Conservation (phyloP, 2,329 filamentous ascomycete species). For the Penicillium sp. region DNA sequence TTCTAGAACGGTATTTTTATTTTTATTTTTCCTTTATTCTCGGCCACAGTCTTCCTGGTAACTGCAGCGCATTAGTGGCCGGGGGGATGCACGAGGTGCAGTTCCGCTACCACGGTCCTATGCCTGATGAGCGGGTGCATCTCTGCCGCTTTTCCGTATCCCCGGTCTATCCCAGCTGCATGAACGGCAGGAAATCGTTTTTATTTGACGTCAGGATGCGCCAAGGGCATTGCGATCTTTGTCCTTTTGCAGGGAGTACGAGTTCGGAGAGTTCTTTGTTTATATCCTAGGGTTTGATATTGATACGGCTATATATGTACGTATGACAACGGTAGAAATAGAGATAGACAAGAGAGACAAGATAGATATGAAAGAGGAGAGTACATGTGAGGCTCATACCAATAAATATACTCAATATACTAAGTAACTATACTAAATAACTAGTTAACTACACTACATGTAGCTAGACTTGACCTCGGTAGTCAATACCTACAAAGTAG, state of each 20-base stretch:
- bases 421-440: too few relatives aligned
- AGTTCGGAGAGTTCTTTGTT: neutral
- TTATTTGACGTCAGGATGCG: slow-evolving; percentile 22
- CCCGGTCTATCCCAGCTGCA: slow-evolving; percentile 19
- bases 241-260: neutral
- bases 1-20: slow-evolving; percentile 22
- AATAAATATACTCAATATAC: neutral
- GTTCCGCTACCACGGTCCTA: slow-evolving; percentile 24
- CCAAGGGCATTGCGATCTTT: slow-evolving; percentile 10
- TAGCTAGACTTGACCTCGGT: neutral
- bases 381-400: neutral
- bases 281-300: neutral
- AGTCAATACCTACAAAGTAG: neutral
- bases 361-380: neutral
- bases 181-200: slow-evolving; percentile 15
- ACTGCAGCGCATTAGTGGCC: slow-evolving; percentile 33
- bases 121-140: slow-evolving; percentile 8
- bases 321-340: neutral
- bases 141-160: slow-evolving; percentile 11
- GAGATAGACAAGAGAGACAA: neutral
- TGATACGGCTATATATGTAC: neutral
- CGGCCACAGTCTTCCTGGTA: slow-evolving; percentile 12
- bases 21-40: neutral
- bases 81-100: slow-evolving; percentile 36
- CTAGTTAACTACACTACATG: neutral